A percentile compares a stretch with the other conserved stretches of the same genome.
Conservation (phyloP, 164 flowering plant genomes). For the Magnolia officinalis region DNA sequence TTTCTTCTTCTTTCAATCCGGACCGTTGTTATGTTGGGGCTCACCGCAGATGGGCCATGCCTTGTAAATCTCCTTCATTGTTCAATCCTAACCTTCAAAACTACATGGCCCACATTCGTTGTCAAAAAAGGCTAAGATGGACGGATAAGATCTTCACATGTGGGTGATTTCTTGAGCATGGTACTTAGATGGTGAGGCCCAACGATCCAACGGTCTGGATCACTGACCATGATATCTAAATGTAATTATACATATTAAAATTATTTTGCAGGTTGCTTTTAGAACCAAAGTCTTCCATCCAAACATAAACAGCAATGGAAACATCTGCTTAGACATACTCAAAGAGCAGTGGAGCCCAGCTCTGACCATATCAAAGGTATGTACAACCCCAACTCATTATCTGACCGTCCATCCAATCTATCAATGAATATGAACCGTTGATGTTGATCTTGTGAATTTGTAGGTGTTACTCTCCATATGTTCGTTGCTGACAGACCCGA, state of each 20-base stretch:
- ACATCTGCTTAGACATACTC: constrained; percentile 26
- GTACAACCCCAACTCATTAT: not conserved
- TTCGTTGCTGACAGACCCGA: constrained; percentile 24
- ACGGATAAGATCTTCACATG: too few species aligned
- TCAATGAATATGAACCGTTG: not conserved
- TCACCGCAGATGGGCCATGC: too few species aligned
- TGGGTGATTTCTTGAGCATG: too few species aligned
- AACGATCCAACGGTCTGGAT: too few species aligned
- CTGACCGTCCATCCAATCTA: too few species aligned
- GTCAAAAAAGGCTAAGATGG: too few species aligned
- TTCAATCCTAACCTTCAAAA: too few species aligned
- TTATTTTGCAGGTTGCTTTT: constrained; percentile 18
- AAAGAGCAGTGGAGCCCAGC: constrained; percentile 31
- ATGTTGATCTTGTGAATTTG: not conserved
- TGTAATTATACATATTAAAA: too few species aligned
- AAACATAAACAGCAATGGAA: constrained; percentile 26
- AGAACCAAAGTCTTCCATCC: constrained; percentile 30
- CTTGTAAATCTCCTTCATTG: too few species aligned
- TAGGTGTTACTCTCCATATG: constrained; percentile 24
- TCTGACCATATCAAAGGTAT: constrained; percentile 26
- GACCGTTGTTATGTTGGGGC: too few species aligned
- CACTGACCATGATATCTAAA: not conserved
- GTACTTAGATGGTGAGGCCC: too few species aligned
- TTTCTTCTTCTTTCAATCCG: not conserved
- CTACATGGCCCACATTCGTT: too few species aligned